phyloP scores from a whole-genome alignment of 176 grass and related monocot genomes.

The maize (Zea mays) region DNA sequence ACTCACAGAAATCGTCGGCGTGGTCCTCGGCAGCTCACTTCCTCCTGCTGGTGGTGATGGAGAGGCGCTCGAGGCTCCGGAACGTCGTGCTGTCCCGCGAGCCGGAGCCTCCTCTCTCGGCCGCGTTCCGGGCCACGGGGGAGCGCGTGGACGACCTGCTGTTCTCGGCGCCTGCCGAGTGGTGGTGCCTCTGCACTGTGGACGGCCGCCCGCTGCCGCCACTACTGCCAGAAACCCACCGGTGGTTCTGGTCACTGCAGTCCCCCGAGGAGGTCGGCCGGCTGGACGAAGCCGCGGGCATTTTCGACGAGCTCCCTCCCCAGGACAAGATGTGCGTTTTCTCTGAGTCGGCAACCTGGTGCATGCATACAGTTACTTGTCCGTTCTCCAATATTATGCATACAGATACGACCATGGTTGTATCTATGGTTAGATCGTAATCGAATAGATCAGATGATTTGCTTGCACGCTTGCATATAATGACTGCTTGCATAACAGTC shows the following conservation, averaged over 20 bases:
- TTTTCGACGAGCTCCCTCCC: slow-evolving; percentile 62
- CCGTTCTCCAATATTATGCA: too few relatives aligned
- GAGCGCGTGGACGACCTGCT: slow-evolving; percentile 40
- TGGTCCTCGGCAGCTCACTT: slow-evolving; percentile 46
- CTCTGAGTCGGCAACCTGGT: slow-evolving; percentile 60
- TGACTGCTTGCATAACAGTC: too few relatives aligned
- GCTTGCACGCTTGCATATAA: too few relatives aligned
- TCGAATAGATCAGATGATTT: too few relatives aligned
- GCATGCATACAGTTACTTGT: too few relatives aligned
- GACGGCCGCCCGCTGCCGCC: slow-evolving; percentile 54
- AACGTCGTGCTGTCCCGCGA: slow-evolving; percentile 47
- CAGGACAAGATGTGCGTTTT: slow-evolving; percentile 50
- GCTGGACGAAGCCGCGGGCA: slow-evolving; percentile 43
- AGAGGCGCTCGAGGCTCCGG: slow-evolving; percentile 71
- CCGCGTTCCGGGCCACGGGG: slow-evolving; percentile 24
- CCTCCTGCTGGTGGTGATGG: slow-evolving; percentile 66
- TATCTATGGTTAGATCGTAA: too few relatives aligned
- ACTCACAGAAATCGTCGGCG: not conserved
- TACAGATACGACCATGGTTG: too few relatives aligned
- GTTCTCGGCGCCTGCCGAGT: slow-evolving; percentile 52
- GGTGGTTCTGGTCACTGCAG: slow-evolving; percentile 44
- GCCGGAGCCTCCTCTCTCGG: slow-evolving; percentile 16
- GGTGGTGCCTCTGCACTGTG: slow-evolving; percentile 65
- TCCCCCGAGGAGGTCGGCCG: slow-evolving; percentile 59
- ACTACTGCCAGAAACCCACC: slow-evolving; percentile 46